A percentile compares a stretch with the other conserved stretches of the same genome.
Evolutionary conservation across 2,329 filamentous ascomycete genomes (phyloP).

Genomic region (Lasiodiplodia gonubiensis): DNA sequence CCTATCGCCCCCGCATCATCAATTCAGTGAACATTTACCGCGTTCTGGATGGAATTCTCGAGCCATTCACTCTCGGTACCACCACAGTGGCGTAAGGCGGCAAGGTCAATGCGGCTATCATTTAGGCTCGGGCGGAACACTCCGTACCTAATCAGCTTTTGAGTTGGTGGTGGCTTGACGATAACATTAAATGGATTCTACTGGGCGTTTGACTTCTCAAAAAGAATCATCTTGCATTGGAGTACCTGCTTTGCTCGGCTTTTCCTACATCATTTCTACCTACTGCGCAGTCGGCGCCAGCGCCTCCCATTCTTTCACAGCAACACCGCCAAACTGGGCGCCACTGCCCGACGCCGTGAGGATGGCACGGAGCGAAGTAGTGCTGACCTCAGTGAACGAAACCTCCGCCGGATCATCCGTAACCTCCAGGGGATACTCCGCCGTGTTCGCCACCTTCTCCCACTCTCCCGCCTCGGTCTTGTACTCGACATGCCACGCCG

Average conservation of each 20-base stretch:
- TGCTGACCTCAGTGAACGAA: constrained; percentile 32
- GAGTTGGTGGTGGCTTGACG: no score
- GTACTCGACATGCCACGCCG: constrained; percentile 32
- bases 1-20: no score
- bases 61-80: no score
- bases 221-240: background rate
- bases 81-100: no score
- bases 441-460: constrained; percentile 33
- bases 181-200: no score
- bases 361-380: constrained; percentile 25
- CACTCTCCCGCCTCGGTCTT: constrained; percentile 23
- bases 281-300: constrained; percentile 28
- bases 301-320: constrained; percentile 32
- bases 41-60: no score
- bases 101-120: no score
- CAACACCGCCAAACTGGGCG: constrained; percentile 29
- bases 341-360: constrained; percentile 29
- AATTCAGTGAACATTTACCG: no score
- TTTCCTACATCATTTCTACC: background rate
- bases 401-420: constrained; percentile 40
- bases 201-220: background rate
- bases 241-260: background rate
- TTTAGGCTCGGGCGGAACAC: no score
- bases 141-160: no score
- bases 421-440: constrained; percentile 36